Evolutionary conservation across 148 eudicot species (phyloP).

Genomic region (Fagopyrum homotropicum): DNA sequence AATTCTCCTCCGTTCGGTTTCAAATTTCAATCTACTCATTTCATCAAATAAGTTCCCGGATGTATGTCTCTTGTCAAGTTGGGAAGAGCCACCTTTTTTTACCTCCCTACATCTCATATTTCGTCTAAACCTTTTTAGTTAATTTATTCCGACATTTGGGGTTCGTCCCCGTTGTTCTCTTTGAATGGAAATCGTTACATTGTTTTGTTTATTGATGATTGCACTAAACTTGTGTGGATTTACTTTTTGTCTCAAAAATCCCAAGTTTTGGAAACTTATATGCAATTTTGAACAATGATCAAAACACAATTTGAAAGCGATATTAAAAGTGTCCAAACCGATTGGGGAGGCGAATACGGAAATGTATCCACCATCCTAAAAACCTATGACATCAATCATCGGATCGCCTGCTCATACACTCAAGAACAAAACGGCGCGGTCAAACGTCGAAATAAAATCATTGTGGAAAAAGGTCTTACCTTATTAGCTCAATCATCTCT

Average conservation of each 20-base stretch:
- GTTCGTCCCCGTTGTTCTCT: neutral
- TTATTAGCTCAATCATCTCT: neutral
- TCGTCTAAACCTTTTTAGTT: neutral
- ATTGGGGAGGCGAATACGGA: neutral
- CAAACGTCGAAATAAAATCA: neutral
- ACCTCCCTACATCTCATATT: neutral
- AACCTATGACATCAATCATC: neutral
- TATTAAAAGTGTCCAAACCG: neutral
- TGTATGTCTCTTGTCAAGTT: too few species aligned
- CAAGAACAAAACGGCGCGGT: neutral
- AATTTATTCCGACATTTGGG: neutral
- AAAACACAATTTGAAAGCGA: neutral
- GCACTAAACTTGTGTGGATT: neutral
- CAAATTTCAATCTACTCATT: too few species aligned
- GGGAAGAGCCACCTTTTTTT: too few species aligned
- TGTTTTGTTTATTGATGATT: constrained; percentile 4
- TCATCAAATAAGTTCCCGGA: too few species aligned
- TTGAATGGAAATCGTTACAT: neutral
- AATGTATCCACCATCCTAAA: neutral
- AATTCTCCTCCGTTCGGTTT: too few species aligned
- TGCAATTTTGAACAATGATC: too few species aligned
- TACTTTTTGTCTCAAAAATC: too few species aligned
- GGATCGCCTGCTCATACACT: neutral
- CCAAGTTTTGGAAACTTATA: neutral
- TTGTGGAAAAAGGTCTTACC: neutral